These are phyloP conservation scores for Teratosphaeria nubilosa DNA, from an alignment of 2,329 filamentous ascomycete species.

Conservation along the genomic window DNA sequence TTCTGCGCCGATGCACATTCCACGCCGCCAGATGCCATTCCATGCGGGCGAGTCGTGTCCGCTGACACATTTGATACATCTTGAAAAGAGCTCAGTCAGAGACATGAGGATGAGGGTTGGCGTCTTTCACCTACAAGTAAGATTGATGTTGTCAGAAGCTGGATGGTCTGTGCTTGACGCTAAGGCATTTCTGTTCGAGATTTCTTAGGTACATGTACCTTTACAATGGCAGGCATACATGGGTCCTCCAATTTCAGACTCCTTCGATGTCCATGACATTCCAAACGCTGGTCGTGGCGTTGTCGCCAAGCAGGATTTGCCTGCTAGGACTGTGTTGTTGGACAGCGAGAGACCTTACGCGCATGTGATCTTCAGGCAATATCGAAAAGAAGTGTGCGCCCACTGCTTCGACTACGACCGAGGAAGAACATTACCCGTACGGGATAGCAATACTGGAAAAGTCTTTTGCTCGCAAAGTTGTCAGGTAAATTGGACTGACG, in stretches of 20 bases:
- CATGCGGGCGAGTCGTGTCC: neutral
- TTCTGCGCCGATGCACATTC: neutral
- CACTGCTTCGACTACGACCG: slow-evolving; percentile 38
- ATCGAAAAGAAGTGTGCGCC: slow-evolving; percentile 40
- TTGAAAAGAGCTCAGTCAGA: no score
- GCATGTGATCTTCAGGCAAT: slow-evolving; percentile 35
- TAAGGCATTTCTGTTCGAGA: neutral
- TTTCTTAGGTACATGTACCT: neutral
- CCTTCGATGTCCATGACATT: slow-evolving; percentile 32
- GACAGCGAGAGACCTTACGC: slow-evolving; percentile 29
- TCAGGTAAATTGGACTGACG: slow-evolving; percentile 24
- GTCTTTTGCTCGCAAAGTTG: slow-evolving; percentile 34
- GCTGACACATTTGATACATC: no score
- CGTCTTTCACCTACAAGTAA: no score
- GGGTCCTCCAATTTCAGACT: slow-evolving; percentile 11
- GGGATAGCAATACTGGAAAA: slow-evolving; percentile 30
- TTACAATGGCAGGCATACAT: slow-evolving; percentile 2
- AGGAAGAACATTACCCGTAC: slow-evolving; percentile 31
- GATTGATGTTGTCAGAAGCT: neutral
- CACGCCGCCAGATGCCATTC: neutral
- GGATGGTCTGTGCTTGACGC: neutral
- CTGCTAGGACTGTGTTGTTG: slow-evolving; percentile 27
- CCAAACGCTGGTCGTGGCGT: slow-evolving; percentile 35
- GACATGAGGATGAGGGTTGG: neutral
- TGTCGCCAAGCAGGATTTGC: slow-evolving; percentile 29